A percentile compares a stretch with the other conserved stretches of the same genome.
These are phyloP conservation scores for Lachnellula suecica DNA, from an alignment of 2,329 filamentous ascomycete genomes.

Conservation along the genomic window DNA sequence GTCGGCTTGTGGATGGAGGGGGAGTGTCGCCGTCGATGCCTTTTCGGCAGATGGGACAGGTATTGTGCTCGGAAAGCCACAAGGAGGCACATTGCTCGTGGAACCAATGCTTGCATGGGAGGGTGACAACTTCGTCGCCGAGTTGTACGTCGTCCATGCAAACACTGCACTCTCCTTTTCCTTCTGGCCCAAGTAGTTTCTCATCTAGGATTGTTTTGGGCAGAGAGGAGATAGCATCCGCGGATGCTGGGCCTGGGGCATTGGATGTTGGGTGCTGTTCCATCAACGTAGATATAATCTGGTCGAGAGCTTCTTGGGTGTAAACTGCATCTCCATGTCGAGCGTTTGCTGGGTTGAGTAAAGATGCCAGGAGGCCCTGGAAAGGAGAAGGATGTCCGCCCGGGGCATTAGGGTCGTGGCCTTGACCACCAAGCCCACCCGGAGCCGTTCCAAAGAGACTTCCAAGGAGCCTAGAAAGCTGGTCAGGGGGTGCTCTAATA, in stretches of 20 bases:
- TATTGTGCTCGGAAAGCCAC: conserved; percentile 90
- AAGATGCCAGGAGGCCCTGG: conserved; percentile 50
- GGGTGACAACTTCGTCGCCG: conserved; percentile 69
- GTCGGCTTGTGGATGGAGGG: conserved; percentile 10
- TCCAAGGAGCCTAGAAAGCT: conserved; percentile 27
- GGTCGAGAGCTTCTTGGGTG: conserved; percentile 85
- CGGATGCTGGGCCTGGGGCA: conserved; percentile 78
- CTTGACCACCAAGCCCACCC: conserved; percentile 5
- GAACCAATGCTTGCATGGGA: conserved; percentile 95
- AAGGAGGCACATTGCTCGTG: conserved; percentile 77
- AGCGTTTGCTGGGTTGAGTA: conserved; percentile 53
- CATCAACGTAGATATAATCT: conserved; percentile 85
- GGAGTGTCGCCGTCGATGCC: conserved; percentile 27
- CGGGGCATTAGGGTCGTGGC: conserved; percentile 16
- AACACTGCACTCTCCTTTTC: conserved; percentile 84
- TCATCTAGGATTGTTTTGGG: conserved; percentile 69
- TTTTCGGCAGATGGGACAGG: conserved; percentile 78
- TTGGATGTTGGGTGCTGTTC: conserved; percentile 75
- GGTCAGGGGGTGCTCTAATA: conserved; percentile 28
- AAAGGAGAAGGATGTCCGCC: conserved; percentile 41
- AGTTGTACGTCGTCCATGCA: conserved; percentile 84
- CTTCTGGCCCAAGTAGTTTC: conserved; percentile 63
- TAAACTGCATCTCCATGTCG: conserved; percentile 80
- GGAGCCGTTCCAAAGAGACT: conserved; percentile 28
- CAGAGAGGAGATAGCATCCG: conserved; percentile 70